Base-by-base conservation (phyloP, 2,329 filamentous ascomycete genomes). In the Drechslerella dactyloides region DNA sequence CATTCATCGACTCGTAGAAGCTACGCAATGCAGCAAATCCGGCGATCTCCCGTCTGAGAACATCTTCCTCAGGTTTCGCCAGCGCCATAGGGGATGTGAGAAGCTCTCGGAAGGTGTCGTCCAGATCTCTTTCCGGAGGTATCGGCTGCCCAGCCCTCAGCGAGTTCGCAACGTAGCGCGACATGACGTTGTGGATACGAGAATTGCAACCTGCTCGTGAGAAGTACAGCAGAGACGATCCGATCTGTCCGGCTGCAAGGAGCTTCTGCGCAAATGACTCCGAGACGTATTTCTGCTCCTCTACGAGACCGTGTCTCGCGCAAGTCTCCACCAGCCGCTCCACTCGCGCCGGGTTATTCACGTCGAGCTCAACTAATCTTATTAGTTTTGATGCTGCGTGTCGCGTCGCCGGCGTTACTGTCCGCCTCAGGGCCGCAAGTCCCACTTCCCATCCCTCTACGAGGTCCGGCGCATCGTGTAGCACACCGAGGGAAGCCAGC, bases 401-500 rank as follows among this genome's bases (percentile, higher is more conserved):
- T 37, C 37, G 42, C 17, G 60, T 65, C 37, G 55, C 68, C n/a
- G 56, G 19, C 35, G 68, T 72, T 48, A 24, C 52, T 10, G 51
- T 64, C 21, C 68, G 54, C 23, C 60, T 65, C 11, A 72, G 60
- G 8, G 68, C 65, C 42, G 60, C 60, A 2, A 72, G 60, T 3
- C 68, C 68, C 11, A 72, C 53, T 54, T 72, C 68, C 68, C 68
- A 72, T 11, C 68, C 68, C 27, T 72, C 68, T 4, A 72, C 27
- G 2, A 40, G 46, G 21, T 56, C 53, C 40, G 50, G 50, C 1
- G 27, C 46, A 24, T 57, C 50, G 24, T 65, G 68, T 11, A 72
- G 48, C 19, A 58, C 40, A 15, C 56, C 68, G n/a, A 72, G 33
- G 30, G 68, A 42, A 11, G 55, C 68, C 15, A 72, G 37, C 21